These are phyloP conservation scores for Termitomyces sp. DNA, from an alignment of 768 basidiomycete genomes.

Conservation along the genomic window DNA sequence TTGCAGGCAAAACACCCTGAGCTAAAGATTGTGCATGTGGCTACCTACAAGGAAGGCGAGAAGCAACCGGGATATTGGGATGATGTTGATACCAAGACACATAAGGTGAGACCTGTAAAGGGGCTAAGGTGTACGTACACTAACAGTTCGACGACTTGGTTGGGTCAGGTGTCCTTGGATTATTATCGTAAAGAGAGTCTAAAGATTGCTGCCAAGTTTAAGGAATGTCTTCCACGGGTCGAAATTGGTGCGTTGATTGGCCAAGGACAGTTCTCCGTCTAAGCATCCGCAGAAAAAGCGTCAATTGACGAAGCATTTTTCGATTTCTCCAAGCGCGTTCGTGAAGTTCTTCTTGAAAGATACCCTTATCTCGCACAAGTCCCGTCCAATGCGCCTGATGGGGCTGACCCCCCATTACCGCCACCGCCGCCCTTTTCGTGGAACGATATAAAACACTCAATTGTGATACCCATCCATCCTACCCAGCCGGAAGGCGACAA, in stretches of 20 bases:
- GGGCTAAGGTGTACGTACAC: background rate
- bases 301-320: constrained; percentile 98
- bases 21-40: constrained; percentile 84
- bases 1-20: constrained; percentile 85
- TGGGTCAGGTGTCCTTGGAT: constrained; percentile 80
- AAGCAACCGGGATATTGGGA: constrained; percentile 87
- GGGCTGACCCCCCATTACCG: constrained; percentile 74
- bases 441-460: constrained; percentile 54
- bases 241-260: constrained; percentile 60
- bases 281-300: constrained; percentile 71
- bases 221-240: constrained; percentile 68
- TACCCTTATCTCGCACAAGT: constrained; percentile 74
- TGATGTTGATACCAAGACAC: constrained; percentile 82
- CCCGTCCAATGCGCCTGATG: constrained; percentile 63
- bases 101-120: constrained; percentile 58
- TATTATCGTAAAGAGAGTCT: constrained; percentile 86
- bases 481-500: constrained; percentile 17
- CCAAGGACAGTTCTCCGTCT: background rate
- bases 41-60: constrained; percentile 89
- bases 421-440: constrained; percentile 62
- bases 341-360: constrained; percentile 62
- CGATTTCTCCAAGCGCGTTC: constrained; percentile 82
- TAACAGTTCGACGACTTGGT: background rate
- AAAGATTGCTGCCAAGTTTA: constrained; percentile 83
- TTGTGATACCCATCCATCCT: constrained; percentile 57